Evolutionary conservation across 306 rosid genomes (phyloP).

Genomic region (Dryas drummondii): DNA sequence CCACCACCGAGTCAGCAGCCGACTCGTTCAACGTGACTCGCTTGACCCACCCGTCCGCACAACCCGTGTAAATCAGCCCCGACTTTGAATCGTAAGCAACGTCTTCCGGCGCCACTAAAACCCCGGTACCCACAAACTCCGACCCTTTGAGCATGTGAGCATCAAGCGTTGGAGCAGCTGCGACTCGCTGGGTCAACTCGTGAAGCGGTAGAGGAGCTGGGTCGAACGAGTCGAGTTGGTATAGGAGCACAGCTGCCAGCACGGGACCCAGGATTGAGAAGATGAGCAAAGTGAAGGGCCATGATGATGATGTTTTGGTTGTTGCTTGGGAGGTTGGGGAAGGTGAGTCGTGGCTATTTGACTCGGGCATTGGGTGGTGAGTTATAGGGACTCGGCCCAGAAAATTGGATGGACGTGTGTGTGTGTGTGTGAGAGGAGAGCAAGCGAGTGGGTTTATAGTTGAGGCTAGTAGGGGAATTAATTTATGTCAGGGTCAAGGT

Average conservation of each 20-base stretch:
- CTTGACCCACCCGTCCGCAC: slow-evolving; percentile 82
- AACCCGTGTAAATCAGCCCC: slow-evolving; percentile 67
- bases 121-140: slow-evolving; percentile 43
- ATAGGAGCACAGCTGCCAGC: slow-evolving; percentile 29
- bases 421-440: no score
- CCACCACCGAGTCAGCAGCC: slow-evolving; percentile 43
- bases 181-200: slow-evolving; percentile 19
- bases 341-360: background rate
- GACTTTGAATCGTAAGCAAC: slow-evolving; percentile 42
- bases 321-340: background rate
- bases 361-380: background rate
- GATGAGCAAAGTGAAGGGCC: slow-evolving; percentile 15
- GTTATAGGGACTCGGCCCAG: background rate
- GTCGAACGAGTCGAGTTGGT: slow-evolving; percentile 50
- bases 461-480: no score
- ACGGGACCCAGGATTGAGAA: slow-evolving; percentile 25
- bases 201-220: slow-evolving; percentile 47
- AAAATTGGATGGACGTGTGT: background rate
- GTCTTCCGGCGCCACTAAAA: slow-evolving; percentile 58
- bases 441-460: no score
- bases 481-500: no score
- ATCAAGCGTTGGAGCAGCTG: slow-evolving; percentile 31
- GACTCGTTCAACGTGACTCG: slow-evolving; percentile 55
- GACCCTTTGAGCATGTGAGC: slow-evolving; percentile 33
- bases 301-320: background rate